Base-by-base conservation (phyloP, 1,284 basidiomycete species). In the Ganoderma sinense region DNA sequence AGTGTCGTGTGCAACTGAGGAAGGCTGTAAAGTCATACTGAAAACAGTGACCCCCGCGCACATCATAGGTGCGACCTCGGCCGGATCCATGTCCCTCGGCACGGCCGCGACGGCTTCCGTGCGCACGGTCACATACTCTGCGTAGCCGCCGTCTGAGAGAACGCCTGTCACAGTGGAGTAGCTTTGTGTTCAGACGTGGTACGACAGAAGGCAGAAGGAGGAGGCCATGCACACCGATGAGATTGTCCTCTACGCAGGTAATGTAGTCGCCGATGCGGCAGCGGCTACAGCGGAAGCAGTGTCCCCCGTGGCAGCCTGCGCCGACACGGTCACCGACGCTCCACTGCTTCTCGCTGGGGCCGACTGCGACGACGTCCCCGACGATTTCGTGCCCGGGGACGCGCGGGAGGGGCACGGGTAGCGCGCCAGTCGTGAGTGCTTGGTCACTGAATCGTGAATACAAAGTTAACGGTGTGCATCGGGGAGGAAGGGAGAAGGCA, bases 51-150 rank as follows among this genome's bases (percentile, higher is more conserved):
- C 68, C 45, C 83, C 83, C 11, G 82, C 81, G 68, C 82, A 85
- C 67, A 84, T 75, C 4, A 84, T 73, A 18, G 84, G 83, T 7
- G 82, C 83, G 26, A 79, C 77, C 68, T 83, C 77, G n/a, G 78
- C 80, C 1, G 81, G 79, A 36, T 81, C 79, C 23, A 80, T 74
- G 45, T 77, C 80, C 40, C 69, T 74, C 8, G 80, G 83, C 51
- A 82, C 73, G 60, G 64, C 69, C 26, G 71, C 76, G 41, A 82
- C 70, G 0, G 82, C 81, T 41, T 84, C 80, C 20, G 78, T 73
- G 8, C 79, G 69, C n/a, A 81, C 75, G 5, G 78, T 78, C 71
- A 74, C 78, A 70, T 82, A 82, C 72, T 83, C 79, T 43, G 79
- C 81, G 63, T 82, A 80, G 11, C 82, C 83, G 8, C 83, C 82